These are phyloP conservation scores for Porphyrellus sp. DNA, from an alignment of 1,284 basidiomycete species.

Conservation along the genomic window DNA sequence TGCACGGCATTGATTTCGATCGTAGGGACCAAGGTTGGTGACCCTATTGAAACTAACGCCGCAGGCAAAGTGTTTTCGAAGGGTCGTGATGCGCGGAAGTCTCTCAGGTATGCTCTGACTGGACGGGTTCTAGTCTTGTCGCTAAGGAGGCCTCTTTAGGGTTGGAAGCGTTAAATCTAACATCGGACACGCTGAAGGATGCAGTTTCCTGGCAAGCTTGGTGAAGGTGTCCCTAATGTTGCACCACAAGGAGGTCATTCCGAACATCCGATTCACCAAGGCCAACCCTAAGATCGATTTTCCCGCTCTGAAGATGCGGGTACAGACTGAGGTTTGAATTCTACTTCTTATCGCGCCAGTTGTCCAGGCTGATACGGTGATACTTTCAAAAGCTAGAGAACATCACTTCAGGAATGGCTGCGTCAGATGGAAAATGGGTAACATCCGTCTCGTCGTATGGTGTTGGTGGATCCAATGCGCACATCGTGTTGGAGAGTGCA, in stretches of 20 bases:
- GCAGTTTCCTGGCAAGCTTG: conserved; percentile 31
- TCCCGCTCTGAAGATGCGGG: conserved; percentile 25
- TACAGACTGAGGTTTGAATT: conserved; percentile 24
- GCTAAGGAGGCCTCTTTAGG: conserved; percentile 7
- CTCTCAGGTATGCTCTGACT: conserved; percentile 18
- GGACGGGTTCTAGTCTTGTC: not conserved
- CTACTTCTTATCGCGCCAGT: not conserved
- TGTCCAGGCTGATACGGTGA: conserved; percentile 1
- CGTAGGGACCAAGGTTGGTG: conserved; percentile 42
- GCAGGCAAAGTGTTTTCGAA: conserved; percentile 39
- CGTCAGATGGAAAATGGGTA: conserved; percentile 27
- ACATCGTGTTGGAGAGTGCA: conserved; percentile 26
- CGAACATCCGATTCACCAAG: conserved; percentile 29
- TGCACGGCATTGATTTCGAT: conserved; percentile 1
- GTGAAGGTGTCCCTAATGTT: conserved; percentile 32
- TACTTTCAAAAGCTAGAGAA: conserved; percentile 17
- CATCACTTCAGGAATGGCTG: conserved; percentile 25
- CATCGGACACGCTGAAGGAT: conserved; percentile 33
- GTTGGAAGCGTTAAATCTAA: conserved; percentile 35
- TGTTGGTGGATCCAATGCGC: conserved; percentile 31
- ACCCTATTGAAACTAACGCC: conserved; percentile 50
- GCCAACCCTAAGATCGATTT: conserved; percentile 30
- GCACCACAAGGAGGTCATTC: conserved; percentile 28
- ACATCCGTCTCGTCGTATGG: conserved; percentile 31
- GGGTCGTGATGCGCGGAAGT: conserved; percentile 21